Evolutionary conservation across 2,329 filamentous ascomycete species (phyloP), one percentile per base, ranked within the genome.

Genomic region (Celoporthe dispersa): DNA sequence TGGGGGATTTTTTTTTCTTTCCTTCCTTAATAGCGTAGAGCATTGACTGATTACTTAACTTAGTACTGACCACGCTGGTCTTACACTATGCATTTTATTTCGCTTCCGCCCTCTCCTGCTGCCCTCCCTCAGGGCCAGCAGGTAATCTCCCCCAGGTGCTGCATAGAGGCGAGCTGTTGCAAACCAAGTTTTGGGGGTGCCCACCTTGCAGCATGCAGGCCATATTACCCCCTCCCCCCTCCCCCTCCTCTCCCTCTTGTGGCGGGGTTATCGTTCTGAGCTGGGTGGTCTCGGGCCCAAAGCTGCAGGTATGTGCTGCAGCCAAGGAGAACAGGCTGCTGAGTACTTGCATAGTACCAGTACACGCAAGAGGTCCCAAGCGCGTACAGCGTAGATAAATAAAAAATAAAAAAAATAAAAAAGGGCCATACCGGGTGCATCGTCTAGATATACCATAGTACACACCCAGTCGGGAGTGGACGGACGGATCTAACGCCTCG

Each of bases 161-260:
- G 25, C 14, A 19, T 53, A 25, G 8, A 31, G 5, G 14, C 25
- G 16, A 35, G 35, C 31, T 25, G 2, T 19, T 16, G 2, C 33
- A 22, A 35, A 11, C 33, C 59, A n/a, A 14, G 59, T 37, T 22
- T 37, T 39, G 59, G 33, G 31, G 33, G 19, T 39, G 59, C 59
- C 16, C 33, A n/a, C 59, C 22, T 25, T 44, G n/a, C 60, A 63
- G 57, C 57, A 44, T 63, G 60, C 33, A 61, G 22, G 59, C 33
- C 59, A 61, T 61, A 12, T 48, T n/a, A n/a, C n/a, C n/a, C n/a
- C 9, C 44, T 9, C 44, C 44, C n/a, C 44, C 59, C 31, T 33
- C 4, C 35, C 35, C 7, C 41, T 44, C 7, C 41, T 44, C 16
- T n/a, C 28, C 9, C 19, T 22, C 35, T 28, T n/a, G 41, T 44